These are phyloP conservation scores for Dendryphion nanum DNA, from an alignment of 2,329 filamentous ascomycete species.

Conservation along the genomic window DNA sequence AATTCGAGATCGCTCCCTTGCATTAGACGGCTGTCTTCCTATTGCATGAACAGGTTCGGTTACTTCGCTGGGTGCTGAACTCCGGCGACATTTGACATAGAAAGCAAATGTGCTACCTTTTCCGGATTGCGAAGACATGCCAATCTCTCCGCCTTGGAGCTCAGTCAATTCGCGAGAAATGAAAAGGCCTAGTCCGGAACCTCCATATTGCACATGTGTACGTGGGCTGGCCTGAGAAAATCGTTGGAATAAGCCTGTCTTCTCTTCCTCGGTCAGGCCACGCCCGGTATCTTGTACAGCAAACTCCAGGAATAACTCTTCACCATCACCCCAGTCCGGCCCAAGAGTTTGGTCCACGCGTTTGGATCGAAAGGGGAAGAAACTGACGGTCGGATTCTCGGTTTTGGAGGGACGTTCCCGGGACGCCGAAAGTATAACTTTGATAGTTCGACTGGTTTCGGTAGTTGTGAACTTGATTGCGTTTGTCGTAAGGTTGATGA, in stretches of 20 bases:
- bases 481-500: constrained; percentile 76
- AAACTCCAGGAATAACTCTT: constrained; percentile 66
- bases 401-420: constrained; percentile 51
- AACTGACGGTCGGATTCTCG: constrained; percentile 52
- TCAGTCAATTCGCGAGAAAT: constrained; percentile 78
- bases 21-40: constrained; percentile 28
- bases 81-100: constrained; percentile 68
- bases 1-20: constrained; percentile 20
- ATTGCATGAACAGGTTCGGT: constrained; percentile 24
- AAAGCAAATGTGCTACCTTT: constrained; percentile 74
- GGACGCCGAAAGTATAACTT: constrained; percentile 65
- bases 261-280: constrained; percentile 68
- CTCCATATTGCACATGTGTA: constrained; percentile 77
- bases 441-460: constrained; percentile 61
- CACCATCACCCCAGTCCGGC: constrained; percentile 68
- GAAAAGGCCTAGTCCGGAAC: constrained; percentile 75
- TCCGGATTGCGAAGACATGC: constrained; percentile 65
- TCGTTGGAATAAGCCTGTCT: constrained; percentile 71
- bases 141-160: constrained; percentile 76
- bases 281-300: constrained; percentile 76
- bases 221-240: constrained; percentile 76
- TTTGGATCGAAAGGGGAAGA: constrained; percentile 59
- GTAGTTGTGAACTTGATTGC: constrained; percentile 77
- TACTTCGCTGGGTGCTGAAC: constrained; percentile 35
- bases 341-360: constrained; percentile 49